Evolutionary conservation across 202 grass and related monocot genomes (phyloP).

Genomic region (Panicum virgatum): DNA sequence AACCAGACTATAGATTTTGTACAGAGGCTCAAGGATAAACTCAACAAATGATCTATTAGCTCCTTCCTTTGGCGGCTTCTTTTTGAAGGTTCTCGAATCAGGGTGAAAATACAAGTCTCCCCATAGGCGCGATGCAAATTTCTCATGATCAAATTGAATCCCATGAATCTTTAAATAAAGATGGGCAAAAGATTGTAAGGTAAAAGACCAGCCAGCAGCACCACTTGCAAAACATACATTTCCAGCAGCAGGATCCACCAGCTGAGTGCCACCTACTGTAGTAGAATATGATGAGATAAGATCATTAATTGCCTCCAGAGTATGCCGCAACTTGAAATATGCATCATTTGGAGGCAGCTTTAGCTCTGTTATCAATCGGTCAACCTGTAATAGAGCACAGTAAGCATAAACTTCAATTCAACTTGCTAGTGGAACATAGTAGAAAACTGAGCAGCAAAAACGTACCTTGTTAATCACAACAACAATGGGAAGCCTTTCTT

Average conservation of each 20-base stretch:
- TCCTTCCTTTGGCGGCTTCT: constrained; percentile 92
- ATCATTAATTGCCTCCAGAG: constrained; percentile 87
- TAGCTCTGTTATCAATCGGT: constrained; percentile 92
- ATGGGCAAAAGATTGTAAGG: constrained; percentile 91
- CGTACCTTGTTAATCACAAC: constrained; percentile 97
- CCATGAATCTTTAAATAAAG: constrained; percentile 93
- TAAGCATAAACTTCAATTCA: constrained; percentile 9
- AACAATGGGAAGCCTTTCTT: constrained; percentile 94
- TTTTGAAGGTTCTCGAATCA: constrained; percentile 80
- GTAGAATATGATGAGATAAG: constrained; percentile 93
- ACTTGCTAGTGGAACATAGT: constrained; percentile 21
- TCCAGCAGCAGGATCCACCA: constrained; percentile 82
- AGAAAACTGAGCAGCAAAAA: not conserved
- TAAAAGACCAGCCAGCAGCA: constrained; percentile 96
- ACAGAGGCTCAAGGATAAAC: constrained; percentile 91
- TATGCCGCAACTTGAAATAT: constrained; percentile 96
- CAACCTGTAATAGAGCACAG: constrained; percentile 60
- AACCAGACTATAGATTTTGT: constrained; percentile 98
- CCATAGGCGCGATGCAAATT: constrained; percentile 93
- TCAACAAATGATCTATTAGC: constrained; percentile 96
- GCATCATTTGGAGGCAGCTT: constrained; percentile 96
- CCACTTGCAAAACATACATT: constrained; percentile 99
- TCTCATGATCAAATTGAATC: constrained; percentile 78
- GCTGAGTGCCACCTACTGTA: constrained; percentile 77
- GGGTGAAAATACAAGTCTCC: constrained; percentile 95